phyloP scores from a whole-genome alignment of 2,329 filamentous ascomycete species.

The Epichloe brachyelytri region DNA sequence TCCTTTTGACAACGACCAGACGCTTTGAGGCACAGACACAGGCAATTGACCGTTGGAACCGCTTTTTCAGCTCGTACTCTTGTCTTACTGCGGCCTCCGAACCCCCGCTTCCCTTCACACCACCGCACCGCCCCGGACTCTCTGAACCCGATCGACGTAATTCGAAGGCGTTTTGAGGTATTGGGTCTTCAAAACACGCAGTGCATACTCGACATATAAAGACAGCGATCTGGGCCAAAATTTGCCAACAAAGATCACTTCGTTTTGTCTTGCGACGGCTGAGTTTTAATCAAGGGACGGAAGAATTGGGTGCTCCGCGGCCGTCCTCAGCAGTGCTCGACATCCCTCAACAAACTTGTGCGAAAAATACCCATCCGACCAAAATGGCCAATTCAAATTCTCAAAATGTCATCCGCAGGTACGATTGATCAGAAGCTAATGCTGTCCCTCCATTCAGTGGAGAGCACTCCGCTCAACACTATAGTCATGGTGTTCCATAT shows the following conservation, averaged over 20 bases:
- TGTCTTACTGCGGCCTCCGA: neutral
- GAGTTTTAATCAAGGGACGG: too few species aligned
- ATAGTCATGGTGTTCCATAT: neutral
- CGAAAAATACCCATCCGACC: neutral
- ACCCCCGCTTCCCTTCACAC: neutral
- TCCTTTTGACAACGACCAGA: neutral
- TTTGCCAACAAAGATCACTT: too few species aligned
- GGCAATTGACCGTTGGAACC: neutral
- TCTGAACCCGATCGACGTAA: neutral
- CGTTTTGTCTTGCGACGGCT: too few species aligned
- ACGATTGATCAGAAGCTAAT: slow-evolving; percentile 12
- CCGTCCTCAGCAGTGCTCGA: neutral
- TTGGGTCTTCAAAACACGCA: neutral
- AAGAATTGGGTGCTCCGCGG: too few species aligned
- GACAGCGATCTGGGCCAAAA: neutral
- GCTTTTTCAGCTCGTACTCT: neutral
- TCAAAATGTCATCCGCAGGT: slow-evolving; percentile 54
- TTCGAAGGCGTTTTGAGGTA: neutral
- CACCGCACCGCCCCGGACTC: neutral
- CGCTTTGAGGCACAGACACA: neutral
- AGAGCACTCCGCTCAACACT: neutral
- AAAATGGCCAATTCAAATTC: slow-evolving; percentile 32
- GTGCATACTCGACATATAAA: neutral
- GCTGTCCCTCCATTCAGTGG: too few species aligned
- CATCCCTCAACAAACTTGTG: neutral